phyloP scores from a whole-genome alignment of 306 rosid species.

The Vicia sativa region DNA sequence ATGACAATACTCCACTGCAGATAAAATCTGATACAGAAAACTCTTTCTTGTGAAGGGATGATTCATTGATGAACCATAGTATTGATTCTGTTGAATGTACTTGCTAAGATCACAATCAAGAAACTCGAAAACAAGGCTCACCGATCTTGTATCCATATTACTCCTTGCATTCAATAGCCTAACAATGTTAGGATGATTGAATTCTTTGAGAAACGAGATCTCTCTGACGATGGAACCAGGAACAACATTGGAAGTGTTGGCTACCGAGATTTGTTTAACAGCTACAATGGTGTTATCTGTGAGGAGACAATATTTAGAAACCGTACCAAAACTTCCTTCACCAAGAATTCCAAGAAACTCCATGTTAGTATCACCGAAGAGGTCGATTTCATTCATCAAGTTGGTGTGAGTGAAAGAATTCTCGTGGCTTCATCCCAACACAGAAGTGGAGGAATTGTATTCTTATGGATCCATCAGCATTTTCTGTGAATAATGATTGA shows the following conservation, averaged over 20 bases:
- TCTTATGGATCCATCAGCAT: not conserved
- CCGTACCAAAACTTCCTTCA: not conserved
- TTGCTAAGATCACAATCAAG: constrained; percentile 19
- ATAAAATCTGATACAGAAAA: constrained; percentile 29
- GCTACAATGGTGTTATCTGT: not conserved
- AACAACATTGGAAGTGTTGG: not conserved
- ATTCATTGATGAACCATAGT: not conserved
- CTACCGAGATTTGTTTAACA: constrained; percentile 1
- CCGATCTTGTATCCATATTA: not conserved
- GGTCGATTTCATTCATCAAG: not conserved
- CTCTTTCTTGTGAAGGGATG: not conserved
- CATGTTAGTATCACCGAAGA: not conserved
- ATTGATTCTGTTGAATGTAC: not conserved
- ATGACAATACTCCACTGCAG: constrained; percentile 33
- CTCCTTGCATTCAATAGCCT: not conserved
- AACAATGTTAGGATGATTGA: constrained; percentile 16
- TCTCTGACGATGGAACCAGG: not conserved
- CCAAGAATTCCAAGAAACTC: not conserved
- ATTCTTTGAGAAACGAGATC: not conserved
- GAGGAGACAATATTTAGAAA: not conserved
- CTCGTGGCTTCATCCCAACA: not conserved
- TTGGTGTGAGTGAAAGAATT: no score
- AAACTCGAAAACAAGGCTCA: constrained; percentile 30
- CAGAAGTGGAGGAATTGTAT: not conserved
- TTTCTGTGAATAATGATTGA: not conserved